These are phyloP conservation scores for Penicillium desertorum DNA, from an alignment of 495 filamentous ascomycete genomes.

Conservation along the genomic window DNA sequence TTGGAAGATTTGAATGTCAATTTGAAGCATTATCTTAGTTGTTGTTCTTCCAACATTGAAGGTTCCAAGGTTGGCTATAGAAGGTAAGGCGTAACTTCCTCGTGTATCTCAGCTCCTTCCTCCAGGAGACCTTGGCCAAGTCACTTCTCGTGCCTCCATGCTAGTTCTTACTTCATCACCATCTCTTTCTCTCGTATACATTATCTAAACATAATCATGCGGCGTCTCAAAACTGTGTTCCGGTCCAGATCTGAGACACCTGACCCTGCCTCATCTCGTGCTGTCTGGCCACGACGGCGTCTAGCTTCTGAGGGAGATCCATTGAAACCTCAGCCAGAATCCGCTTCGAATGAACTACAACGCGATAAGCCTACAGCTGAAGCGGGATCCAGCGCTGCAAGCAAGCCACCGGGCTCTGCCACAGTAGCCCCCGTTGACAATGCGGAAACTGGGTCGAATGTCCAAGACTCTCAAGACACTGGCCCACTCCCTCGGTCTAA, in stretches of 20 bases:
- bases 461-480: background rate
- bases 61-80: background rate
- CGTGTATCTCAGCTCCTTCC: background rate
- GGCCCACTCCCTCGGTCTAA: constrained; percentile 1
- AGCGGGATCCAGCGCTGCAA: background rate
- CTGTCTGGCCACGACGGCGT: constrained; percentile 9
- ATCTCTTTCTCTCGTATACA: constrained; percentile 7
- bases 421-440: background rate
- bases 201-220: constrained; percentile 15
- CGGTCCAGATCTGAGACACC: constrained; percentile 6
- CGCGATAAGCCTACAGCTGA: background rate
- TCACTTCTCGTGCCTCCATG: background rate
- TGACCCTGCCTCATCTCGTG: constrained; percentile 1
- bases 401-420: background rate
- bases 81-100: constrained; percentile 1
- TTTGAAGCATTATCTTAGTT: background rate
- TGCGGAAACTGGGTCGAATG: background rate
- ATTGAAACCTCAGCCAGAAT: constrained; percentile 5
- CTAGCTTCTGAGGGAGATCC: constrained; percentile 3
- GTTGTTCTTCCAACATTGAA: background rate
- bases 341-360: background rate
- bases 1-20: constrained; percentile 17
- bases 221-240: constrained; percentile 20
- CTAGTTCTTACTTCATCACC: constrained; percentile 10
- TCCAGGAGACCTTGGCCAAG: background rate